These are phyloP conservation scores for Simplicillium aogashimaense DNA, from an alignment of 2,329 filamentous ascomycete species.

Conservation along the genomic window DNA sequence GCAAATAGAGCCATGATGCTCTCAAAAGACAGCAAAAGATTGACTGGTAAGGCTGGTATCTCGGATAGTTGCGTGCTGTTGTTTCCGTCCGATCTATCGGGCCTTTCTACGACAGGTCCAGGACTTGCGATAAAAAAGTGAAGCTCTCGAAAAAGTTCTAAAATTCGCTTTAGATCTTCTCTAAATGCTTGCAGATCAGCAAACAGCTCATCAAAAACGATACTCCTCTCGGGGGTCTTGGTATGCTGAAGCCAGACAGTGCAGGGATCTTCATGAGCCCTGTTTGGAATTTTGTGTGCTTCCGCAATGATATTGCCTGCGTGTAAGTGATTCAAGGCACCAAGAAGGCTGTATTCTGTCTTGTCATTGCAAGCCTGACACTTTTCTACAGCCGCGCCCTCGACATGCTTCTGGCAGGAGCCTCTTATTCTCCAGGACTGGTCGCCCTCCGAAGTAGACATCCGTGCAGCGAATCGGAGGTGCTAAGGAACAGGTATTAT, in stretches of 20 bases:
- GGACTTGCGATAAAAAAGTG: neutral
- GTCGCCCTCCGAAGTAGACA: neutral
- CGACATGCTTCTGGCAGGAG: neutral
- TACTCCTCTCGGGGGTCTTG: neutral
- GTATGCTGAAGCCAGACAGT: neutral
- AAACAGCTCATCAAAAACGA: neutral
- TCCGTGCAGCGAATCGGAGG: neutral
- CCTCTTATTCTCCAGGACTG: conserved; percentile 1
- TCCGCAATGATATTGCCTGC: neutral
- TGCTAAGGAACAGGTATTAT: neutral
- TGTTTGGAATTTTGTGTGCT: neutral
- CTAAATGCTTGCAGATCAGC: neutral
- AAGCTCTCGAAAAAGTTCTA: neutral
- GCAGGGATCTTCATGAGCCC: neutral
- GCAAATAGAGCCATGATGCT: neutral
- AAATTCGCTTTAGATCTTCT: neutral
- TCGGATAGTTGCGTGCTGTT: neutral
- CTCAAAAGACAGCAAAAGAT: neutral
- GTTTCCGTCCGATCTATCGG: no score
- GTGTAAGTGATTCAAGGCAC: conserved; percentile 1
- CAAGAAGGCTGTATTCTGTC: conserved; percentile 1
- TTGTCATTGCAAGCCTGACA: conserved; percentile 1
- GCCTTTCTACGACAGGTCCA: neutral
- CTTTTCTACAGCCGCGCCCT: neutral
- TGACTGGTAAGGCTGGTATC: neutral